Evolutionary conservation across 345 rosid species (phyloP).

Genomic region (Eutrema heterophyllum): DNA sequence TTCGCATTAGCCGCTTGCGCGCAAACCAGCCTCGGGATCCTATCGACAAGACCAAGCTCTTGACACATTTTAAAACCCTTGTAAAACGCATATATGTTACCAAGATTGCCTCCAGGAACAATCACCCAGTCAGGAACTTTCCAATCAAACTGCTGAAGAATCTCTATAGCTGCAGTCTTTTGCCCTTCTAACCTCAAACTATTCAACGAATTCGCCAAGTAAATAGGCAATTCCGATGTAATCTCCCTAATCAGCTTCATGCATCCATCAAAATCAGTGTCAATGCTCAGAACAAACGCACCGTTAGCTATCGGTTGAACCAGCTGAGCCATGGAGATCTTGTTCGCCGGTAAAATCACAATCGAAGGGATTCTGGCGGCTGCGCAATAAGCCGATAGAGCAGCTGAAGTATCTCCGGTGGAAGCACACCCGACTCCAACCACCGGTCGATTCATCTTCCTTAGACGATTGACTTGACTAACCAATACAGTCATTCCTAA

Average conservation of each 20-base stretch:
- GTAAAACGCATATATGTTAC: constrained; percentile 78
- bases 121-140: constrained; percentile 88
- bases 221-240: constrained; percentile 65
- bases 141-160: constrained; percentile 84
- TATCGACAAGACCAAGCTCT: constrained; percentile 64
- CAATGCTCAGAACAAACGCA: constrained; percentile 71
- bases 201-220: constrained; percentile 69
- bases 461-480: constrained; percentile 70
- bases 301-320: constrained; percentile 87
- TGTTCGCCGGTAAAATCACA: constrained; percentile 67
- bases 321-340: constrained; percentile 77
- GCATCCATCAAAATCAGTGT: constrained; percentile 83
- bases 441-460: constrained; percentile 55
- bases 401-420: constrained; percentile 83
- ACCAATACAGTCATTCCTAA: constrained; percentile 81
- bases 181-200: constrained; percentile 79
- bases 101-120: constrained; percentile 77
- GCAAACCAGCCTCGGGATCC: constrained; percentile 67
- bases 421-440: constrained; percentile 89
- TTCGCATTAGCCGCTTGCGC: constrained; percentile 89
- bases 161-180: constrained; percentile 79
- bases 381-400: constrained; percentile 72
- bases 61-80: constrained; percentile 81
- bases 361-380: constrained; percentile 75
- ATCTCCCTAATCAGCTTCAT: constrained; percentile 73